Base-by-base conservation (phyloP, 345 rosid species). In the Ceriops tagal region DNA sequence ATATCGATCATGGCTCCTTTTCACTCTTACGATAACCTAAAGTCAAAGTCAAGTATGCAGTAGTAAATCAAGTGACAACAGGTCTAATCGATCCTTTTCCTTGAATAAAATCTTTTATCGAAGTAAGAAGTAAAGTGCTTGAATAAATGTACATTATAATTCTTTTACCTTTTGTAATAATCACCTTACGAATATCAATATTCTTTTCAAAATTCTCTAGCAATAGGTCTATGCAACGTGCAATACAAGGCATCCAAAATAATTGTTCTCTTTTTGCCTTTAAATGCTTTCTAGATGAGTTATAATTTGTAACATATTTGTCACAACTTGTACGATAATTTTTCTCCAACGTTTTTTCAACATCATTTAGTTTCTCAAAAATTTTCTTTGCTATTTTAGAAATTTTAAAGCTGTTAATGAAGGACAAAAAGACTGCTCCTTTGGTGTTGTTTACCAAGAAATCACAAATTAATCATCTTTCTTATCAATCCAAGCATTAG, bases 31-130 rank as follows among this genome's bases (percentile, higher is more conserved):
- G 46, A 26, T 31, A 67, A 1, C 55, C 37, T 26, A 67, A 22
- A 57, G 63, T 67, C 22, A 67, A 22, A 57, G 63, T 67, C 22
- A 67, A 67, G 8, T 67, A 67, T 1, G 63, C 31, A 35, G 53
- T 67, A 11, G 71, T 53, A 58, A 67, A 67, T 3, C 63, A n/a
- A 32, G 71, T 67, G 0, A n/a, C 53, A 31, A 31, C 63, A 20
- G 53, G 62, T 11, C 53, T 56, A 57, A 67, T 57, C 34, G 57
- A 67, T 15, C 39, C 63, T 6, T 10, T 56, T 5, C 22, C 5
- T 22, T 37, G n/a, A 6, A 32, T 32, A 21, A 67, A 53, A 2
- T 67, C 13, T 8, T 30, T 67, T 1, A 53, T 1, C 24, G 28
- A 37, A 11, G 6, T 15, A 58, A 68, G 39, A 3, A 68, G 15